Conservation (phyloP, 1,284 basidiomycete genomes). For the Malassezia cuniculi region DNA sequence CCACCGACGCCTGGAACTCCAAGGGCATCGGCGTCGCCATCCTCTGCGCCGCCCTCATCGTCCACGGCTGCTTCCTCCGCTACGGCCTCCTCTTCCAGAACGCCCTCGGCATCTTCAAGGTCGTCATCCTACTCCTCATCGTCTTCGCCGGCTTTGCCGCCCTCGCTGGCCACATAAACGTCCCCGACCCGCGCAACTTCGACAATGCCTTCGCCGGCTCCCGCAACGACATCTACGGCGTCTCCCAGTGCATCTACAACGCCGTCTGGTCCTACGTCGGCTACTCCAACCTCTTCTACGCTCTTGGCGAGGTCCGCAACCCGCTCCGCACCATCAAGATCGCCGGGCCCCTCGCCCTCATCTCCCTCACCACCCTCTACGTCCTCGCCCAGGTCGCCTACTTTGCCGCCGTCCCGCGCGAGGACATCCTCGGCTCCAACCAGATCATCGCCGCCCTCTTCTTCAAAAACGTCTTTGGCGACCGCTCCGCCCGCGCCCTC, state of each 20-base stretch:
- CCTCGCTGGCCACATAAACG: conserved; percentile 49
- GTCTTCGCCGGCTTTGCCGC: conserved; percentile 53
- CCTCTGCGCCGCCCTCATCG: conserved; percentile 45
- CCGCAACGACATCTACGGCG: conserved; percentile 46
- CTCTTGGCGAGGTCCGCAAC: conserved; percentile 51
- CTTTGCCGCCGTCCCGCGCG: conserved; percentile 48
- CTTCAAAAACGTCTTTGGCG: conserved; percentile 53
- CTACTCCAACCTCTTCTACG: conserved; percentile 52
- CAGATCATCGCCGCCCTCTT: conserved; percentile 53
- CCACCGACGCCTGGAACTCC: conserved; percentile 49
- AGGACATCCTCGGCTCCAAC: conserved; percentile 48
- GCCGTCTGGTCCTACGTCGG: conserved; percentile 53
- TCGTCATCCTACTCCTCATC: conserved; percentile 53
- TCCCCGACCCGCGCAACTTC: conserved; percentile 50
- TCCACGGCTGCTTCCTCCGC: conserved; percentile 53
- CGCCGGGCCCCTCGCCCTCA: conserved; percentile 52
- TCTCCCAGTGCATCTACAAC: conserved; percentile 33
- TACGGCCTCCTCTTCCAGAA: conserved; percentile 59
- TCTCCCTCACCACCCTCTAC: conserved; percentile 50
- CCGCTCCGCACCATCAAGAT: conserved; percentile 51
- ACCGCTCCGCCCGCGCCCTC: conserved; percentile 49
- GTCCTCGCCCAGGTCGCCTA: conserved; percentile 50
- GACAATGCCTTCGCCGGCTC: conserved; percentile 50
- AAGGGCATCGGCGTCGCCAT: conserved; percentile 55
- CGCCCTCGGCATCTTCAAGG: conserved; percentile 55